Base-by-base conservation (phyloP, 2,329 filamentous ascomycete genomes). In the Venturiaceae sp. region DNA sequence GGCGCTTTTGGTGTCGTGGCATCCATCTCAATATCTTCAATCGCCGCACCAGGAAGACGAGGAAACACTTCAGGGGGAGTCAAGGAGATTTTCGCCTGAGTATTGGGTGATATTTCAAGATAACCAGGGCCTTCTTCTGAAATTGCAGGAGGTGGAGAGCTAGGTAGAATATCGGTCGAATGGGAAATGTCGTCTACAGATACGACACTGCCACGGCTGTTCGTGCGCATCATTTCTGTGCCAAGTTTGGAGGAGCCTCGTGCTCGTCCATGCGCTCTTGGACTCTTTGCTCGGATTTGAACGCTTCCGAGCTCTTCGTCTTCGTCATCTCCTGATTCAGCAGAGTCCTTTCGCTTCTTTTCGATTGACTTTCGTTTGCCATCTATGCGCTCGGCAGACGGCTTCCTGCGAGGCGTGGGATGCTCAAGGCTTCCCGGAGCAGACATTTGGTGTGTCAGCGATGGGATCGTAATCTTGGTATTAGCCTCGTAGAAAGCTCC, bases 161-260 rank as follows among this genome's bases (percentile, higher is more conserved):
- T 71, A 9, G 67, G 64, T 14, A 74, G 64, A 3, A 64, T 63
- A 7, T 74, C 70, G 14, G 67, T 57, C 34, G 30, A 21, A 28
- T 63, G 64, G 19, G 68, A 63, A 55, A 74, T 62, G 52, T 79
- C 76, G 47, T 79, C 77, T 30, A 75, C 69, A 7, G 76, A 78
- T 50, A 80, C 74, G 41, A 79, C 82, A 67, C 92, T 96, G 53
- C 95, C 92, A 65, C 92, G 87, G 67, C 90, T 96, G 70, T 96
- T 95, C 21, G 92, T 95, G 53, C 92, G 85, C 90, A 96, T 92
- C 92, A 97, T 96, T 71, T 97, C 92, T 54, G 91, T 94, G 1
- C 91, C 91, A 1, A 97, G 81, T 71, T 96, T 96, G 0, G 91
- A 96, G 57, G 71, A 71, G 2, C 74, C 72, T 56, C 75, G 75